Evolutionary conservation across 768 basidiomycete genomes (phyloP).

Genomic region (Auriculariales sp.): DNA sequence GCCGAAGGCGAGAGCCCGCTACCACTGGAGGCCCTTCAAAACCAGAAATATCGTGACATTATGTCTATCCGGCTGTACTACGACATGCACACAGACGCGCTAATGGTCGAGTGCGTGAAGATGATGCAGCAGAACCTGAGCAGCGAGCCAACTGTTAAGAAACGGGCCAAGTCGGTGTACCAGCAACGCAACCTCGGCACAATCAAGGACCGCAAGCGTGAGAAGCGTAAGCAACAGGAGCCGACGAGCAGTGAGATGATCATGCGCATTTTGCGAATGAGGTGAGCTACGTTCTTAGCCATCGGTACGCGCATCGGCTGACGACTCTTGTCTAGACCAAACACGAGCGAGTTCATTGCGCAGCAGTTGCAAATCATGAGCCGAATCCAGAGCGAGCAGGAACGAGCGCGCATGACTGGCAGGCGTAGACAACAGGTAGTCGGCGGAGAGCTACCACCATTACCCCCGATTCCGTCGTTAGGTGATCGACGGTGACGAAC

Average conservation of each 20-base stretch:
- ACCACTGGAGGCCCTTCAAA: slow-evolving; percentile 73
- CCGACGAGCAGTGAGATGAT: slow-evolving; percentile 71
- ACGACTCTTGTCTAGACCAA: slow-evolving; percentile 31
- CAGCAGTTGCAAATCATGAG: slow-evolving; percentile 75
- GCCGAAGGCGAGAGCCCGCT: slow-evolving; percentile 87
- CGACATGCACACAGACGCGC: slow-evolving; percentile 78
- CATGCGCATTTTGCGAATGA: slow-evolving; percentile 88
- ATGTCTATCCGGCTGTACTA: slow-evolving; percentile 87
- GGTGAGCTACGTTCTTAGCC: slow-evolving; percentile 31
- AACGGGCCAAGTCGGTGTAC: slow-evolving; percentile 86
- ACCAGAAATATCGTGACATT: slow-evolving; percentile 87
- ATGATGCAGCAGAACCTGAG: slow-evolving; percentile 85
- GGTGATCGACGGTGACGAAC: no score
- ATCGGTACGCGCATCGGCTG: background rate
- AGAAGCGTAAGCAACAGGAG: slow-evolving; percentile 74
- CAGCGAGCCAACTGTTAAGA: slow-evolving; percentile 60
- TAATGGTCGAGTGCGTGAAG: slow-evolving; percentile 91
- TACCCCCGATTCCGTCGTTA: background rate
- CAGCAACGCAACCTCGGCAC: slow-evolving; percentile 90
- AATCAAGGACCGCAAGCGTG: slow-evolving; percentile 84
- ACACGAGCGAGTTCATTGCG: slow-evolving; percentile 74
- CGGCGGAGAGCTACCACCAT: background rate
- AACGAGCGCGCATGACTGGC: slow-evolving; percentile 30
- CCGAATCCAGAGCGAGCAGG: slow-evolving; percentile 72
- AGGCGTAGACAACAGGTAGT: background rate